Evolutionary conservation across 306 rosid species (phyloP).

Genomic region (Hippophae rhamnoides): DNA sequence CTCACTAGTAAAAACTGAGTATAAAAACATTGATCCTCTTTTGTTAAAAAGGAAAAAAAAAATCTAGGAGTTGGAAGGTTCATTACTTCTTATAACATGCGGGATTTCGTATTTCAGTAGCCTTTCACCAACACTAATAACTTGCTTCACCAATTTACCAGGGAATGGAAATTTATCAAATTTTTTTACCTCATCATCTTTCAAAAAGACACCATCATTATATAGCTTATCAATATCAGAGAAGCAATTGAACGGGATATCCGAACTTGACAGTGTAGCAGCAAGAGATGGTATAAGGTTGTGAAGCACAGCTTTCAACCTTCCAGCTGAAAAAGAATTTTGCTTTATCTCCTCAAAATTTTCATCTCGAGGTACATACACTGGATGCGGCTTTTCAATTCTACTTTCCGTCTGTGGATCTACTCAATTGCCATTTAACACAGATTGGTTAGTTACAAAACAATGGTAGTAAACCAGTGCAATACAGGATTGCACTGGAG

Average conservation of each 20-base stretch:
- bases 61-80: not conserved
- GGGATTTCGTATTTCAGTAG: slow-evolving; percentile 77
- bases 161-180: slow-evolving; percentile 19
- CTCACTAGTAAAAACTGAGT: not conserved
- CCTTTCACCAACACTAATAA: slow-evolving; percentile 40
- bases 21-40: not conserved
- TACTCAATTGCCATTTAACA: slow-evolving; percentile 24
- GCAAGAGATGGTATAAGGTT: slow-evolving; percentile 77
- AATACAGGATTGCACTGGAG: not conserved
- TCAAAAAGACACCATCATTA: slow-evolving; percentile 55
- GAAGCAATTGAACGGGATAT: slow-evolving; percentile 71
- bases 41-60: slow-evolving; percentile 3
- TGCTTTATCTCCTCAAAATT: slow-evolving; percentile 88
- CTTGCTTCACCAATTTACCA: slow-evolving; percentile 49
- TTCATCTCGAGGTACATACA: slow-evolving; percentile 90
- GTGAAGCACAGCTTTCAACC: slow-evolving; percentile 86
- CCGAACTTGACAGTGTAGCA: slow-evolving; percentile 65
- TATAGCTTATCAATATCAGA: slow-evolving; percentile 87
- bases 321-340: slow-evolving; percentile 70
- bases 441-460: slow-evolving; percentile 14
- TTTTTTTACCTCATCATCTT: slow-evolving; percentile 44
- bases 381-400: slow-evolving; percentile 92
- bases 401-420: slow-evolving; percentile 69
- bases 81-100: slow-evolving; percentile 55
- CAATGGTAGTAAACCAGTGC: not conserved